Evolutionary conservation across 208 protist genomes (phyloP), one percentile per base, ranked within the genome.

Genomic region (Wallacemonas sp.): DNA sequence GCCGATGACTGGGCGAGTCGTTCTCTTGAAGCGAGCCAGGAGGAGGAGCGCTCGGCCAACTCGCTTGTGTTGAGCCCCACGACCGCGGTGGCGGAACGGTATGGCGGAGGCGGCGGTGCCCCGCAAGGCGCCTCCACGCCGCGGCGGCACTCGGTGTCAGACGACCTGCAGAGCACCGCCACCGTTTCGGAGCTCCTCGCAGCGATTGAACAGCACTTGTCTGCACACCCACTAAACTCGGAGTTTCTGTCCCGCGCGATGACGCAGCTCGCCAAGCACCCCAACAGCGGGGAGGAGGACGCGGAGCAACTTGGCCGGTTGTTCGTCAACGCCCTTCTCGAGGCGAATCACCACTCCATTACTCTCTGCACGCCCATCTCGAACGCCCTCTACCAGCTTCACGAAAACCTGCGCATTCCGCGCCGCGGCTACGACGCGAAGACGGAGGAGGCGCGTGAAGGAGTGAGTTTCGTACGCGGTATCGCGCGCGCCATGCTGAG

Each of bases 401-500:
- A 93, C 76, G 71, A 71, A 53, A 72, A 68, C 2, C 62, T 93
- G 30, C 62, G 62, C 59, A 83, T 93, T 38, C 44, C 44, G 10
- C 52, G 57, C 13, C 63, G 78, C 45, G n/a, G 24, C 45, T 34
- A 54, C 36, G 41, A 33, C 2, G 37, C 39, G 41, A 26, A 57
- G 4, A 67, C 36, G 10, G 45, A 50, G 2, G 71, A 74, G 65
- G 61, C 21, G 21, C 46, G 62, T 3, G 21, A 41, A 26, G 65
- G 68, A 26, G 42, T 78, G 1, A 44, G 48, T 26, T 89, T 84
- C 44, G 75, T 88, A 5, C 60, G 58, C 46, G 66, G 32, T 4
- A 78, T 94, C 22, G 84, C 79, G 3, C 78, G 68, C 3, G 38
- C 63, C 1, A 69, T 94, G 38, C 70, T 94, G 69, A 29, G 80